Evolutionary conservation across 306 rosid species (phyloP).

Genomic region (Argentina anserina): DNA sequence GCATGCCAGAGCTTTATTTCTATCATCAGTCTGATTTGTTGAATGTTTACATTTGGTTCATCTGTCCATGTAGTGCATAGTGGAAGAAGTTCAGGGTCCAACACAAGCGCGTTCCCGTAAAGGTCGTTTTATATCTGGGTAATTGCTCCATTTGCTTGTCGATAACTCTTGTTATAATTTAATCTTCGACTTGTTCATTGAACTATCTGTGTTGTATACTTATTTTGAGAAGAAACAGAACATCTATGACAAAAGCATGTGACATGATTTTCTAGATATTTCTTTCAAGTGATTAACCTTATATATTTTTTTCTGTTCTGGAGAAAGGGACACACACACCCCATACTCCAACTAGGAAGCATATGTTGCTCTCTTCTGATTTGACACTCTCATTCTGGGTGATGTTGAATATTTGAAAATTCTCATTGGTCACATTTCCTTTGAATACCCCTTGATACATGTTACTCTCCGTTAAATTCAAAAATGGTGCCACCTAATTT

Average conservation of each 20-base stretch:
- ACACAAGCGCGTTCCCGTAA: constrained; percentile 85
- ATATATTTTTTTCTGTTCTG: neutral
- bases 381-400: neutral
- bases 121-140: constrained; percentile 91
- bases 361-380: neutral
- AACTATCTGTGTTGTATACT: neutral
- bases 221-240: neutral
- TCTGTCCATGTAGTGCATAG: constrained; percentile 67
- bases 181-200: constrained; percentile 1
- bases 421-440: neutral
- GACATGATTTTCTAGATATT: neutral
- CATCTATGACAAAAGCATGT: neutral
- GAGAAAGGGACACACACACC: neutral
- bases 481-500: neutral
- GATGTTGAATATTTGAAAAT: neutral
- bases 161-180: constrained; percentile 1
- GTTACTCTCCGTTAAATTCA: neutral
- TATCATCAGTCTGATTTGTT: constrained; percentile 7
- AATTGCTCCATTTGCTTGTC: constrained; percentile 29
- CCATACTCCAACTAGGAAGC: neutral
- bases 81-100: constrained; percentile 96
- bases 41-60: constrained; percentile 21
- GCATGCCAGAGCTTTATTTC: constrained; percentile 15
- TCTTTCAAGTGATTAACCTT: constrained; percentile 12
- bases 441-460: neutral